Percentiles rank a stretch among this genome's conserved stretches.
These are phyloP conservation scores for Aspergillus sp. DNA, from an alignment of 2,329 filamentous ascomycete species.

Conservation along the genomic window DNA sequence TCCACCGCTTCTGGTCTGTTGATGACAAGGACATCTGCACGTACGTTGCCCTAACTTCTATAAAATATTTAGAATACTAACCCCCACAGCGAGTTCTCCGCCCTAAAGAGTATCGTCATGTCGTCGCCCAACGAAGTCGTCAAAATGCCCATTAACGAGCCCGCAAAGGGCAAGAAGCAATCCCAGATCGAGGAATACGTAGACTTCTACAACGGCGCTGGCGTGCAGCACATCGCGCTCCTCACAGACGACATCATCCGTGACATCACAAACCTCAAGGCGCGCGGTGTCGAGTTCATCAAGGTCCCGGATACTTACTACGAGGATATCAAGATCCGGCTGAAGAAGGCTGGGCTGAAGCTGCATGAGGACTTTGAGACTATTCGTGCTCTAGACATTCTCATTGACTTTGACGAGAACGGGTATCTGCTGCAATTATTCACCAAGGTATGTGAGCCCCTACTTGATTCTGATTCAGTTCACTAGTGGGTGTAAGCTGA, in stretches of 20 bases:
- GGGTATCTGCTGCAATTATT: constrained; percentile 79
- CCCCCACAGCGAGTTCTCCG: constrained; percentile 69
- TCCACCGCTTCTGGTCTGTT: constrained; percentile 97
- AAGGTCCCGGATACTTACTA: constrained; percentile 86
- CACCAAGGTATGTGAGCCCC: constrained; percentile 55
- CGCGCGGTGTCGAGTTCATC: constrained; percentile 92
- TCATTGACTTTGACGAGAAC: constrained; percentile 93
- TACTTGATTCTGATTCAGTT: neutral
- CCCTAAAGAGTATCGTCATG: constrained; percentile 89
- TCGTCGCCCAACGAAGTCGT: constrained; percentile 78
- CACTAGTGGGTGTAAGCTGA: neutral
- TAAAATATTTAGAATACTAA: neutral
- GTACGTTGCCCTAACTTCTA: constrained; percentile 24
- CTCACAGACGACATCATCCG: constrained; percentile 77
- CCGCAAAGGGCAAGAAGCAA: constrained; percentile 83
- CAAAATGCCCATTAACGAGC: constrained; percentile 99
- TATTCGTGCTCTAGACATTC: constrained; percentile 74
- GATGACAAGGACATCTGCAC: constrained; percentile 90
- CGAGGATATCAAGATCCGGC: constrained; percentile 68
- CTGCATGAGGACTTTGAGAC: constrained; percentile 79
- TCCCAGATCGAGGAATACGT: constrained; percentile 94
- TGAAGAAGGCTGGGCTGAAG: constrained; percentile 61
- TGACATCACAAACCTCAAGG: constrained; percentile 73
- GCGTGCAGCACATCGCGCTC: constrained; percentile 91
- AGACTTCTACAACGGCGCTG: constrained; percentile 83